Percentiles rank a stretch among this genome's conserved stretches.
Evolutionary conservation across 2,329 filamentous ascomycete species (phyloP).

Genomic region (Pseudopithomyces maydicus): DNA sequence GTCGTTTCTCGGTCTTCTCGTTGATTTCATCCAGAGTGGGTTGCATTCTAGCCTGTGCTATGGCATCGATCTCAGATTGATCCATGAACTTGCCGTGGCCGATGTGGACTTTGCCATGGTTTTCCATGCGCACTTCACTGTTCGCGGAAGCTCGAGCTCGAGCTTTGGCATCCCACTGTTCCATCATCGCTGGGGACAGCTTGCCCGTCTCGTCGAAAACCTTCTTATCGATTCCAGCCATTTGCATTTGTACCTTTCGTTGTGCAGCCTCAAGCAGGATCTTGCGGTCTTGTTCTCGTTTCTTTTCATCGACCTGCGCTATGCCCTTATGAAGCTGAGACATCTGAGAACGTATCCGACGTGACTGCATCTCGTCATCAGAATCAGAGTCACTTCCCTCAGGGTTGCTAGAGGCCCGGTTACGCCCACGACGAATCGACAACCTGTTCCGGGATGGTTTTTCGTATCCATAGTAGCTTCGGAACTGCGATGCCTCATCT

Average conservation of each 20-base stretch:
- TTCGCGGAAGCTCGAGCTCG: constrained; percentile 70
- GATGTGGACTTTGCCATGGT: constrained; percentile 67
- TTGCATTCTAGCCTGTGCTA: constrained; percentile 77
- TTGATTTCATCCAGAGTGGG: constrained; percentile 86
- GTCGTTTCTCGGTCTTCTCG: constrained; percentile 74
- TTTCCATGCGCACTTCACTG: constrained; percentile 63
- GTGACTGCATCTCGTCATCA: constrained; percentile 73
- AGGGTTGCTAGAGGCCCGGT: constrained; percentile 70
- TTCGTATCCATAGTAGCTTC: constrained; percentile 75
- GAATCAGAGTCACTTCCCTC: constrained; percentile 51
- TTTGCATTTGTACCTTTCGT: constrained; percentile 79
- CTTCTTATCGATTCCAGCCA: constrained; percentile 81
- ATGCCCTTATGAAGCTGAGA: constrained; percentile 72
- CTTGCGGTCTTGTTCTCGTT: constrained; percentile 76
- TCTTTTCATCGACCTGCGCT: constrained; percentile 72
- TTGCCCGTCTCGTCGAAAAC: constrained; percentile 78
- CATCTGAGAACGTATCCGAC: constrained; percentile 79
- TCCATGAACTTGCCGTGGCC: constrained; percentile 83
- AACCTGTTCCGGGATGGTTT: constrained; percentile 57
- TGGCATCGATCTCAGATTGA: constrained; percentile 75
- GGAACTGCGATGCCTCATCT: constrained; percentile 68
- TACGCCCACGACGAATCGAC: constrained; percentile 59
- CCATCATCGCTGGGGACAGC: constrained; percentile 69
- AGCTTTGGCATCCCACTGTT: constrained; percentile 80
- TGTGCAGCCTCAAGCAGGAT: constrained; percentile 78